phyloP scores from a whole-genome alignment of 106 monocot genomes.

The Apostasia shenzhenica region DNA sequence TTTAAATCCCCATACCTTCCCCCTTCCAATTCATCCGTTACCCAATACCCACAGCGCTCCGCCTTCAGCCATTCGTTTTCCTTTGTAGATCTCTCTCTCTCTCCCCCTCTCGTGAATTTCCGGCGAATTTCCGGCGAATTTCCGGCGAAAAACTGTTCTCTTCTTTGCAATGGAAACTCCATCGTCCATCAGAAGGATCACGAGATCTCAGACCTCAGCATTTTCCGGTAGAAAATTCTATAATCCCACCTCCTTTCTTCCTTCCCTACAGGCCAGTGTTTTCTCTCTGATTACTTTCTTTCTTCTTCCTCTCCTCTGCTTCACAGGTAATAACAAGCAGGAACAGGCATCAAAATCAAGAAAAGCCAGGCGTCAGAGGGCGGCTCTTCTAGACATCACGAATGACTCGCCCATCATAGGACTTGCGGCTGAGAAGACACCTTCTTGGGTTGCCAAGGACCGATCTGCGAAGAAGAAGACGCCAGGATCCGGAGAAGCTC shows the following conservation, averaged over 20 bases:
- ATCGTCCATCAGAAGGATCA: constrained; percentile 40
- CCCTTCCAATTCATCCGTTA: not conserved
- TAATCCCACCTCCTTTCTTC: not conserved
- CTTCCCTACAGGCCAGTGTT: not conserved
- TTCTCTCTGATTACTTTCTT: not conserved
- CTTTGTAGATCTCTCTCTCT: not conserved
- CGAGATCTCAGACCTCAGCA: constrained; percentile 29
- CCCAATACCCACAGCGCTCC: not conserved
- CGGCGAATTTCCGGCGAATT: not conserved
- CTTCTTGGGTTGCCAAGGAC: constrained; percentile 28
- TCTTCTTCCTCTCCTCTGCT: not conserved
- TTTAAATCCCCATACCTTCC: constrained; percentile 10
- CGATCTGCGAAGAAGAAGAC: constrained; percentile 18
- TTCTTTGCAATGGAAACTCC: constrained; percentile 61
- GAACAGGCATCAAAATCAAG: constrained; percentile 31
- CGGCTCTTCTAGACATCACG: constrained; percentile 77
- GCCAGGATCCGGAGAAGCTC: constrained; percentile 83
- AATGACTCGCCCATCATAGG: constrained; percentile 93
- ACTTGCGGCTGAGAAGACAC: constrained; percentile 48
- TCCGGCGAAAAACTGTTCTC: not conserved
- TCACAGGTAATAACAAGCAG: constrained; percentile 43
- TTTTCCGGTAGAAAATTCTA: constrained; percentile 30
- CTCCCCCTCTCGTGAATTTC: not conserved
- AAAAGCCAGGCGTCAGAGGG: constrained; percentile 9
- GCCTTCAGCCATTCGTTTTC: not conserved